Percentiles rank a stretch among this genome's conserved stretches.
Conservation (phyloP, 441 rosid species). For the Mallotus repandus region DNA sequence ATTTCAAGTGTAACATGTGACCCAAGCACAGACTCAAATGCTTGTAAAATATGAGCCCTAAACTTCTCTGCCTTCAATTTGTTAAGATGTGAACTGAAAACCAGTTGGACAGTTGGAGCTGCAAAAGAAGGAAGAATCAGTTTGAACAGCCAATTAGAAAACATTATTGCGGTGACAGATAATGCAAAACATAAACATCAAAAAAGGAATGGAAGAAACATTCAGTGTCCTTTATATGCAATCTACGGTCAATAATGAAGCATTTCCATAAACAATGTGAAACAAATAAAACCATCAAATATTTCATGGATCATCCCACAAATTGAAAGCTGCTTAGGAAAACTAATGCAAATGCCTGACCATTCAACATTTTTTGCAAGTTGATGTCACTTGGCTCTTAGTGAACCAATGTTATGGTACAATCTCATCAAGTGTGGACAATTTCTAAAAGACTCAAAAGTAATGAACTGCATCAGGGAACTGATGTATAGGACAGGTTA, state of each 20-base stretch:
- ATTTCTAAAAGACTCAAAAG: not conserved
- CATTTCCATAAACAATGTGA: not conserved
- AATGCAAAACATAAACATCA: not conserved
- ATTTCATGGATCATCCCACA: too few relatives aligned
- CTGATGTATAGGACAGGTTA: too few relatives aligned
- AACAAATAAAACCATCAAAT: too few relatives aligned
- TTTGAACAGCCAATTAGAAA: not conserved
- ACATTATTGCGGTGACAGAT: not conserved
- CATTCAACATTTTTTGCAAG: not conserved
- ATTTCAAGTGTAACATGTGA: conserved; percentile 83
- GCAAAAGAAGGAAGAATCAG: conserved; percentile 29
- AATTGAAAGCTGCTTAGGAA: not conserved
- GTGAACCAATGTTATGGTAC: not conserved
- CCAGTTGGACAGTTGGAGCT: conserved; percentile 92
- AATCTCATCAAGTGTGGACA: not conserved
- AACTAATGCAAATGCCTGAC: not conserved
- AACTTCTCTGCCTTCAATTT: conserved; percentile 84
- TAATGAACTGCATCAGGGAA: too few relatives aligned
- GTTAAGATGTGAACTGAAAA: conserved; percentile 65
- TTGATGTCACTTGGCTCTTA: not conserved
- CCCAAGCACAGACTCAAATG: conserved; percentile 84
- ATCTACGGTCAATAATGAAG: not conserved
- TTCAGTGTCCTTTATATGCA: not conserved
- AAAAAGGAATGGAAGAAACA: not conserved
- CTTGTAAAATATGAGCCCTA: conserved; percentile 67